These are phyloP conservation scores for Stephania yunnanensis DNA, from an alignment of 164 flowering plant species.

Conservation along the genomic window DNA sequence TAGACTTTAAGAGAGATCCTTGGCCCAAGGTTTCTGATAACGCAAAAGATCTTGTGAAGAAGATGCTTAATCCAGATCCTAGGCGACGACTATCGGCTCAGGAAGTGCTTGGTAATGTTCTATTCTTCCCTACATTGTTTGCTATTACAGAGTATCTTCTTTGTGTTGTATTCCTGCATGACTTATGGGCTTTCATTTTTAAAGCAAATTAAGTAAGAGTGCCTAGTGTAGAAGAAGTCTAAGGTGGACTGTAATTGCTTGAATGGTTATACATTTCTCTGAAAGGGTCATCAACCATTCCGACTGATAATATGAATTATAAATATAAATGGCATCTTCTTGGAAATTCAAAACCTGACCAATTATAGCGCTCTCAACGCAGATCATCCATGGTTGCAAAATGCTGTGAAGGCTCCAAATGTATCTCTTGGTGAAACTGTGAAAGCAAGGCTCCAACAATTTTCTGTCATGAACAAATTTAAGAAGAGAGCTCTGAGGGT, in stretches of 20 bases:
- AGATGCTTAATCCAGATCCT: conserved; percentile 91
- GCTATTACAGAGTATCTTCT: neutral
- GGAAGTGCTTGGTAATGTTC: conserved; percentile 67
- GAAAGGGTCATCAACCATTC: neutral
- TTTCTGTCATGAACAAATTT: conserved; percentile 88
- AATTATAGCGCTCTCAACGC: conserved; percentile 19
- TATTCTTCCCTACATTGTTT: neutral
- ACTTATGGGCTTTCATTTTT: neutral
- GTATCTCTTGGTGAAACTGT: conserved; percentile 86
- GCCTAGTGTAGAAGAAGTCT: too few relatives aligned
- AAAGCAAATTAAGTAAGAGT: neutral
- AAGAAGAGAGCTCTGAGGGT: conserved; percentile 94
- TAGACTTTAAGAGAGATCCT: conserved; percentile 86
- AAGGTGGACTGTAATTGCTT: neutral
- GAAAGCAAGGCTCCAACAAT: conserved; percentile 84
- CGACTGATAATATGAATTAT: neutral
- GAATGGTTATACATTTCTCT: neutral
- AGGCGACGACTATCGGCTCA: conserved; percentile 72
- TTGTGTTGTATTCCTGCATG: neutral
- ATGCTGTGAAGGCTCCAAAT: conserved; percentile 85
- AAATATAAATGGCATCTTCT: neutral
- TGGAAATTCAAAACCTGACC: neutral
- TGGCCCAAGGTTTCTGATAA: conserved; percentile 93
- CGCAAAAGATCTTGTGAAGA: conserved; percentile 88
- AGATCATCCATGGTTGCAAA: conserved; percentile 93